These are phyloP conservation scores for Mucor circinelloides DNA, from an alignment of 371 early-diverging fungal species.

Conservation along the genomic window DNA sequence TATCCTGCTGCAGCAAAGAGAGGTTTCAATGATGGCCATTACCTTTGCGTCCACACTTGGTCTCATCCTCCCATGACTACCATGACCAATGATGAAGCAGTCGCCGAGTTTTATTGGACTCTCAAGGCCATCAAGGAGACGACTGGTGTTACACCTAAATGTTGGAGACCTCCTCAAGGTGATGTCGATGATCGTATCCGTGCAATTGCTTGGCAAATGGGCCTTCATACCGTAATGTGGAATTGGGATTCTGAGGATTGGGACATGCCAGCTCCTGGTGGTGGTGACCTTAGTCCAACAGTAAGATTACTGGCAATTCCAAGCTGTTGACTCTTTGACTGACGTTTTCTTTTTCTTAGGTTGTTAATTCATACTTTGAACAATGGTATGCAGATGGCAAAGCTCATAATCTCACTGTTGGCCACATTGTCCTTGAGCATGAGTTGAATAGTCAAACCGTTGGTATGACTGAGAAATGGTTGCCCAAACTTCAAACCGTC, in stretches of 20 bases:
- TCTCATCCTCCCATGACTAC: slow-evolving; percentile 60
- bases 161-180: too few relatives aligned
- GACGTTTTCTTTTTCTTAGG: background rate
- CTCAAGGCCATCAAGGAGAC: too few relatives aligned
- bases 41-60: slow-evolving; percentile 57
- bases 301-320: too few relatives aligned
- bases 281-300: slow-evolving; percentile 45
- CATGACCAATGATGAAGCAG: slow-evolving; percentile 45
- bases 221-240: slow-evolving; percentile 44
- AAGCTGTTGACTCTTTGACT: too few relatives aligned
- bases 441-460: slow-evolving; percentile 49
- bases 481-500: slow-evolving; percentile 36
- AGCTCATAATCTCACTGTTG: slow-evolving; percentile 32
- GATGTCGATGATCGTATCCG: slow-evolving; percentile 56
- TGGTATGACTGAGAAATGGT: slow-evolving; percentile 45
- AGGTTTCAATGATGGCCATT: slow-evolving; percentile 46
- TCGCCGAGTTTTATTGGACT: slow-evolving; percentile 61
- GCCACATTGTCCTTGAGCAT: slow-evolving; percentile 53
- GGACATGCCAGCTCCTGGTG: slow-evolving; percentile 43
- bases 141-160: too few relatives aligned
- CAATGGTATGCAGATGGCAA: slow-evolving; percentile 34
- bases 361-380: slow-evolving; percentile 39
- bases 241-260: slow-evolving; percentile 37
- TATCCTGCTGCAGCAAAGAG: slow-evolving; percentile 47
- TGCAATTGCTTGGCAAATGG: slow-evolving; percentile 55